A percentile compares a stretch with the other conserved stretches of the same genome.
phyloP scores from a whole-genome alignment of 805 yeast genomes.

The Yarrowia porcina region DNA sequence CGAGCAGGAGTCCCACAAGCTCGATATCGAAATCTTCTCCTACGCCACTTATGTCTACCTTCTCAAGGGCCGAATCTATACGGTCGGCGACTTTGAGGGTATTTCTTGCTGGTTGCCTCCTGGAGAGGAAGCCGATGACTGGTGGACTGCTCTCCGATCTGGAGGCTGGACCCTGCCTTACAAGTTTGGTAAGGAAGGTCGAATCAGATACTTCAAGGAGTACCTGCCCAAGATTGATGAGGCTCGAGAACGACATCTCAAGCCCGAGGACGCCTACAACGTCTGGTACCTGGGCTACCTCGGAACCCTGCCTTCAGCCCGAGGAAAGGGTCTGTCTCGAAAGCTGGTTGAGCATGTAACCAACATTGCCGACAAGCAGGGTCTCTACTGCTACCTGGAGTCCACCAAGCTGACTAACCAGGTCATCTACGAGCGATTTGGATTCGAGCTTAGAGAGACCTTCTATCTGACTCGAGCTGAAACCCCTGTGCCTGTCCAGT shows the following conservation, averaged over 20 bases:
- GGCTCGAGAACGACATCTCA: slow-evolving; percentile 45
- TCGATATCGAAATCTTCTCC: slow-evolving; percentile 53
- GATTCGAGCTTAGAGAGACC: slow-evolving; percentile 38
- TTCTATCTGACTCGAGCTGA: slow-evolving; percentile 27
- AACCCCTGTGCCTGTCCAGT: slow-evolving; percentile 28
- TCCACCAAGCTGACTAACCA: slow-evolving; percentile 54
- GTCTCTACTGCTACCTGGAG: slow-evolving; percentile 50
- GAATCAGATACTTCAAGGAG: slow-evolving; percentile 50
- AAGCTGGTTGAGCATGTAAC: slow-evolving; percentile 50
- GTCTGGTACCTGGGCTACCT: slow-evolving; percentile 59
- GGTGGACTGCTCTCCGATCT: slow-evolving; percentile 31
- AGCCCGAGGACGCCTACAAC: slow-evolving; percentile 39
- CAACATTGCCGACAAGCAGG: slow-evolving; percentile 41
- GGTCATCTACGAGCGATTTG: slow-evolving; percentile 52
- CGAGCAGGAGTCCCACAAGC: slow-evolving; percentile 41
- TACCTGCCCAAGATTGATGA: slow-evolving; percentile 48
- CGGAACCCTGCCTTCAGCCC: slow-evolving; percentile 56
- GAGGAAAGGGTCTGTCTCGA: slow-evolving; percentile 59
- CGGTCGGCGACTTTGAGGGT: slow-evolving; percentile 49
- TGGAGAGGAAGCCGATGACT: slow-evolving; percentile 31
- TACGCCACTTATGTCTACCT: slow-evolving; percentile 51
- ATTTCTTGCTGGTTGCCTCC: slow-evolving; percentile 41
- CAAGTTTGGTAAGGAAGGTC: slow-evolving; percentile 43
- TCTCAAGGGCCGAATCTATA: slow-evolving; percentile 49
- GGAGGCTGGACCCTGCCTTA: slow-evolving; percentile 41